These are phyloP conservation scores for Sugiyamaella americana DNA, from an alignment of 805 yeast genomes.

Conservation along the genomic window DNA sequence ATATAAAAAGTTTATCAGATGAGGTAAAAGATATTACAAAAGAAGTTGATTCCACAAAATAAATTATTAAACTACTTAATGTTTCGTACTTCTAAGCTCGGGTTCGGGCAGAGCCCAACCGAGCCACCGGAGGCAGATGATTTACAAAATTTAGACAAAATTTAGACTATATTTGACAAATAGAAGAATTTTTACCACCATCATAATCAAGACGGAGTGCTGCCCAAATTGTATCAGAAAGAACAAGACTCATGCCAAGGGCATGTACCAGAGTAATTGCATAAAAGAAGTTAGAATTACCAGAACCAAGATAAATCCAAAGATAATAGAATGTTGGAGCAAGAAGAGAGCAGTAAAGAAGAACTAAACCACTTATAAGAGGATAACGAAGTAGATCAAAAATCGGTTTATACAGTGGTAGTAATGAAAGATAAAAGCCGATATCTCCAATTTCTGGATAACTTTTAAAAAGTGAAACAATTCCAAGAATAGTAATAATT, in stretches of 20 bases:
- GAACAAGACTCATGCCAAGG: conserved; percentile 56
- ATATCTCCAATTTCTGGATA: conserved; percentile 83
- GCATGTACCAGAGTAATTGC: conserved; percentile 84
- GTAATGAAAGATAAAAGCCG: conserved; percentile 47
- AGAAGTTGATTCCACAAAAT: too few relatives aligned
- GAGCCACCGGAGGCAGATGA: neutral
- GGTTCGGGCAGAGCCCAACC: neutral
- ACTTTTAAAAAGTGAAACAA: conserved; percentile 63
- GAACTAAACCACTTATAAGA: conserved; percentile 45
- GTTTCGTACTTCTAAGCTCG: neutral
- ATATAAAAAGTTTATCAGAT: neutral
- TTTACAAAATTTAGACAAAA: neutral
- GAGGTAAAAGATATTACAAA: neutral
- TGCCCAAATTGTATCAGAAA: conserved; percentile 81
- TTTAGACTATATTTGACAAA: conserved; percentile 19
- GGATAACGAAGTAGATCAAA: conserved; percentile 39
- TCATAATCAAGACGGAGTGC: conserved; percentile 63
- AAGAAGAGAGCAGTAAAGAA: conserved; percentile 54
- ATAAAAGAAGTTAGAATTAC: conserved; percentile 93
- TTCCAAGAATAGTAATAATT: conserved; percentile 40
- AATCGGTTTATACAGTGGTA: conserved; percentile 42
- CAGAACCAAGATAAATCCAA: conserved; percentile 92
- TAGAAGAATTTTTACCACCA: conserved; percentile 31
- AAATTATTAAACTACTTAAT: neutral
- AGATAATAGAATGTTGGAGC: conserved; percentile 88